Conservation (phyloP, 192 early-diverging fungal species). For the Spinellus fusiger region DNA sequence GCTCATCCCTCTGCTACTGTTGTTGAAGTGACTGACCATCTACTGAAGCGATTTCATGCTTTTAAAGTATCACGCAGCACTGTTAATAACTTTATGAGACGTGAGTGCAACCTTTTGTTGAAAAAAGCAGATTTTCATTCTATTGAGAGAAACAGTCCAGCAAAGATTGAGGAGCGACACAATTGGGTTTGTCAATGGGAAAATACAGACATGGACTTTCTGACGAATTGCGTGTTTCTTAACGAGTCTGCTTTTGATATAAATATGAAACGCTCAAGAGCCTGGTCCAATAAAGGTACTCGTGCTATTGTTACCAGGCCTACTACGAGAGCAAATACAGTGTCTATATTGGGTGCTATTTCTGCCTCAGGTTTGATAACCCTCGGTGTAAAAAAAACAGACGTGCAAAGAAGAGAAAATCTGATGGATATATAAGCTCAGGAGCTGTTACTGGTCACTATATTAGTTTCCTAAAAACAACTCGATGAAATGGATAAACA, state of each 20-base stretch:
- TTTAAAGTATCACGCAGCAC: constrained; percentile 3
- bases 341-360: constrained; percentile 4
- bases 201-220: too few species aligned
- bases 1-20: constrained; percentile 2
- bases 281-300: not conserved
- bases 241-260: not conserved
- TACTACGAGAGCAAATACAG: constrained; percentile 6
- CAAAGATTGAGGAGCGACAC: too few species aligned
- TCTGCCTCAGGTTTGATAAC: constrained; percentile 1
- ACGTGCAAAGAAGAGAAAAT: not conserved
- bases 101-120: too few species aligned
- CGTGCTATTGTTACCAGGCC: too few species aligned
- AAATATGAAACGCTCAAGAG: not conserved
- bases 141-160: too few species aligned
- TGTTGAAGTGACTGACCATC: constrained; percentile 5
- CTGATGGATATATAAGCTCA: not conserved
- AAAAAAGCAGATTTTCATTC: too few species aligned
- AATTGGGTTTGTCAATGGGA: too few species aligned
- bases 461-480: not conserved
- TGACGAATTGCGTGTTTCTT: too few species aligned
- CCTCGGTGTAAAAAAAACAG: not conserved
- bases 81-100: too few species aligned
- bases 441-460: not conserved
- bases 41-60: not conserved
- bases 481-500: not conserved